A percentile compares a stretch with the other conserved stretches of the same genome.
Evolutionary conservation across 768 basidiomycete species (phyloP).

Genomic region (Punctularia strigosozonata): DNA sequence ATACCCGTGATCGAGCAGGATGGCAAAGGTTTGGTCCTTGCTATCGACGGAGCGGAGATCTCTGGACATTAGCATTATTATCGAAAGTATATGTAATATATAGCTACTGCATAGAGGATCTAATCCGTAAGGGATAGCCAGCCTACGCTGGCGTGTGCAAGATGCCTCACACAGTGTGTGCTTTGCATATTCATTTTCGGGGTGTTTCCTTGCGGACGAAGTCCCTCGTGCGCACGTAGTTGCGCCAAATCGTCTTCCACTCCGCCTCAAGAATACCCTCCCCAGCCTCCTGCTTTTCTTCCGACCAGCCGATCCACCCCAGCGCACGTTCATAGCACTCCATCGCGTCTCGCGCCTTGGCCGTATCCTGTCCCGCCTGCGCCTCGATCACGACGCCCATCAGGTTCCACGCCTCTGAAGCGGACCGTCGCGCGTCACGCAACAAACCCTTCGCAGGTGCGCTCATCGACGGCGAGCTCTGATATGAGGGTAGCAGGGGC

Average conservation of each 20-base stretch:
- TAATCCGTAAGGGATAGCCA: too few relatives aligned
- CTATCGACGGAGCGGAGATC: too few relatives aligned
- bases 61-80: too few relatives aligned
- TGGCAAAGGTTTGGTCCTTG: too few relatives aligned
- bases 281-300: constrained; percentile 27
- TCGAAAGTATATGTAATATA: too few relatives aligned
- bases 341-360: constrained; percentile 30
- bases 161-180: too few relatives aligned
- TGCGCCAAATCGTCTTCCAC: constrained; percentile 49
- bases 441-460: constrained; percentile 46
- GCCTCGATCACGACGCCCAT: constrained; percentile 54
- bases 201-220: constrained; percentile 6
- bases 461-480: constrained; percentile 36
- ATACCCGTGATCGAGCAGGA: too few relatives aligned
- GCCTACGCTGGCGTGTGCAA: too few relatives aligned
- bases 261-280: constrained; percentile 47
- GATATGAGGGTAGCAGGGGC: constrained; percentile 31
- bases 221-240: constrained; percentile 40
- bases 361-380: constrained; percentile 14
- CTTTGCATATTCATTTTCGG: too few relatives aligned
- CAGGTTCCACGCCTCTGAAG: constrained; percentile 68
- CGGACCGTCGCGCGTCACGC: constrained; percentile 57
- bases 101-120: too few relatives aligned
- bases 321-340: constrained; percentile 61
- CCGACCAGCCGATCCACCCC: constrained; percentile 46